Percentiles rank a stretch among this genome's conserved stretches.
Evolutionary conservation across 2,329 filamentous ascomycete genomes (phyloP).

Genomic region (Blastomyces silverae): DNA sequence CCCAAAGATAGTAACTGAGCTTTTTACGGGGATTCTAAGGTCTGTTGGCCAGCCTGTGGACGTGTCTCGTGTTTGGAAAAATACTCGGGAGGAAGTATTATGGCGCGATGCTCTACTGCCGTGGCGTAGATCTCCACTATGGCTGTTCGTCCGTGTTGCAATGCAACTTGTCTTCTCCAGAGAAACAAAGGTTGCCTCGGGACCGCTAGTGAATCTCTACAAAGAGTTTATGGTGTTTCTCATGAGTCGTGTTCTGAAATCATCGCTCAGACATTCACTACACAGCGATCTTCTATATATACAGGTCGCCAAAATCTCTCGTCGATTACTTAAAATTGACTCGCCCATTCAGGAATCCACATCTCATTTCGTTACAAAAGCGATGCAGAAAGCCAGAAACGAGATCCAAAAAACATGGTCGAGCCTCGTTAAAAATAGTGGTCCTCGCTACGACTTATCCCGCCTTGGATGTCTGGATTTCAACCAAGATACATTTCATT

Average conservation of each 20-base stretch:
- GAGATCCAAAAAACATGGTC: background rate
- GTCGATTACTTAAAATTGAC: conserved; percentile 38
- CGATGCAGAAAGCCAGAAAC: conserved; percentile 13
- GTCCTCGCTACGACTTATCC: background rate
- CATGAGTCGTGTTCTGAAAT: conserved; percentile 34
- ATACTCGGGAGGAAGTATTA: conserved; percentile 47
- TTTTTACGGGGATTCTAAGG: conserved; percentile 43
- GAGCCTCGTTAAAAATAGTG: background rate
- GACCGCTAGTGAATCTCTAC: conserved; percentile 42
- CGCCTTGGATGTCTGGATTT: background rate
- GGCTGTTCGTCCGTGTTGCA: conserved; percentile 50
- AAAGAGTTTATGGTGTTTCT: conserved; percentile 49
- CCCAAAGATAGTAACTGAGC: conserved; percentile 49
- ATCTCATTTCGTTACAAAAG: conserved; percentile 17
- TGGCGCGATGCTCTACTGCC: conserved; percentile 35
- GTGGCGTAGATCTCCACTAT: conserved; percentile 50
- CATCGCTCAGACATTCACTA: conserved; percentile 18
- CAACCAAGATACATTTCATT: background rate
- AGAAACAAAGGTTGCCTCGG: conserved; percentile 29
- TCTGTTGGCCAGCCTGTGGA: conserved; percentile 32
- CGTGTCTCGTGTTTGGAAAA: conserved; percentile 21
- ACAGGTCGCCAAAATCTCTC: conserved; percentile 41
- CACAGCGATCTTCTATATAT: conserved; percentile 29
- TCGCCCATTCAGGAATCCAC: conserved; percentile 16
- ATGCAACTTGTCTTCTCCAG: conserved; percentile 45